Conservation (phyloP, 768 basidiomycete species). For the Amanita fuliginea region DNA sequence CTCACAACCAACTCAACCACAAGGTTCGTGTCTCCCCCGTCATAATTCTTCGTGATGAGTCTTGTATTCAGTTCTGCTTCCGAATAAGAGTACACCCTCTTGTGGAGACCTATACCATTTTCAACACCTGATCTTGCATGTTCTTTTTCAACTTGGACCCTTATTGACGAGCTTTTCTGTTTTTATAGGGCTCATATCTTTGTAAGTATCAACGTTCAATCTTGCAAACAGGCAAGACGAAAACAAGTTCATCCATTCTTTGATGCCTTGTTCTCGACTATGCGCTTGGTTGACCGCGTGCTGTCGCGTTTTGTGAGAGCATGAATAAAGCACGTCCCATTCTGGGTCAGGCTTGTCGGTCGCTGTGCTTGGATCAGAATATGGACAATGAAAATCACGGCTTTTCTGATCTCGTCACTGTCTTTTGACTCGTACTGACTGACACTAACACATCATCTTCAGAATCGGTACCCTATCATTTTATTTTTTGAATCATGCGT, state of each 20-base stretch:
- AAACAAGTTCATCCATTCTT: conserved; percentile 84
- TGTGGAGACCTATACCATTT: conserved; percentile 62
- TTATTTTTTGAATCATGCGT: no score
- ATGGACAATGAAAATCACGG: conserved; percentile 42
- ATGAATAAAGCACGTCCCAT: conserved; percentile 33
- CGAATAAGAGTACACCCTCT: conserved; percentile 62
- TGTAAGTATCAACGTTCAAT: conserved; percentile 12
- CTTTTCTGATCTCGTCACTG: conserved; percentile 43
- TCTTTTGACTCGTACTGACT: neutral
- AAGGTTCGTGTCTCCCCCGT: conserved; percentile 1
- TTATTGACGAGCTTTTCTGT: conserved; percentile 12
- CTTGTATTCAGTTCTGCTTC: conserved; percentile 71
- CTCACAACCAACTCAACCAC: neutral
- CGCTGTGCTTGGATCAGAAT: neutral
- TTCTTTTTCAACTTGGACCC: neutral
- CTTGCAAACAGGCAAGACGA: conserved; percentile 33
- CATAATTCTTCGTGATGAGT: conserved; percentile 32
- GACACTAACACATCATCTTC: neutral
- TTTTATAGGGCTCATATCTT: conserved; percentile 7
- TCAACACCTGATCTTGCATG: conserved; percentile 34
- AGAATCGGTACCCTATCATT: neutral
- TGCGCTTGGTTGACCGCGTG: conserved; percentile 19
- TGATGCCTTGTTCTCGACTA: conserved; percentile 28
- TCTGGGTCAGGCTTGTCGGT: conserved; percentile 34
- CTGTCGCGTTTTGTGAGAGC: conserved; percentile 22